Conservation (phyloP, 352 stramenopile species). For the Nothophytophthora sp. region DNA sequence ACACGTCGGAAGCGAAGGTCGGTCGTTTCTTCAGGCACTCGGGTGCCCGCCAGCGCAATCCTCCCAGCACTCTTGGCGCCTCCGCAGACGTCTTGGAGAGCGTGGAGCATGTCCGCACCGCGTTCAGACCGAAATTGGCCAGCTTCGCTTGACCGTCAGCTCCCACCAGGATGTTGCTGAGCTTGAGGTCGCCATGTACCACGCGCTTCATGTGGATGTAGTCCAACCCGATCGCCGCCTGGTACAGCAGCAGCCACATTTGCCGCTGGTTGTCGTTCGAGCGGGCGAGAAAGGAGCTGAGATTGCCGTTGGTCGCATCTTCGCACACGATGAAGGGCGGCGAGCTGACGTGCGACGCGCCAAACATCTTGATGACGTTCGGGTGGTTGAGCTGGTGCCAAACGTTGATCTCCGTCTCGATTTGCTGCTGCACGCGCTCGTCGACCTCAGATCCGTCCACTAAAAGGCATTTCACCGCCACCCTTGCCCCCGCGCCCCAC, state of each 20-base stretch:
- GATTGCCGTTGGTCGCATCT: constrained; percentile 6
- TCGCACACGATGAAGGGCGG: constrained; percentile 23
- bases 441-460: constrained; percentile 1
- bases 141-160: constrained; percentile 8
- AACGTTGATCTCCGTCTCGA: constrained; percentile 18
- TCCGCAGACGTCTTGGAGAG: background rate
- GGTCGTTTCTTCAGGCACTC: constrained; percentile 17
- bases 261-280: background rate
- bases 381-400: constrained; percentile 24
- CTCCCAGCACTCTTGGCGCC: background rate
- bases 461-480: constrained; percentile 31
- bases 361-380: constrained; percentile 25
- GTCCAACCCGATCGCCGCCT: constrained; percentile 3
- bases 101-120: background rate
- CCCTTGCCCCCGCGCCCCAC: constrained; percentile 7
- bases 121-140: constrained; percentile 18
- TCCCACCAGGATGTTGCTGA: constrained; percentile 3
- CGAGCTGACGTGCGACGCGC: constrained; percentile 17
- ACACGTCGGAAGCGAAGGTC: constrained; percentile 23
- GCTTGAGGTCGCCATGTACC: constrained; percentile 6
- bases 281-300: background rate
- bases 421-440: background rate
- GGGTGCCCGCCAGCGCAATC: constrained; percentile 15
- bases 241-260: constrained; percentile 6
- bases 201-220: constrained; percentile 1